Base-by-base conservation (phyloP, 345 rosid species). In the Euphorbia lathyris region DNA sequence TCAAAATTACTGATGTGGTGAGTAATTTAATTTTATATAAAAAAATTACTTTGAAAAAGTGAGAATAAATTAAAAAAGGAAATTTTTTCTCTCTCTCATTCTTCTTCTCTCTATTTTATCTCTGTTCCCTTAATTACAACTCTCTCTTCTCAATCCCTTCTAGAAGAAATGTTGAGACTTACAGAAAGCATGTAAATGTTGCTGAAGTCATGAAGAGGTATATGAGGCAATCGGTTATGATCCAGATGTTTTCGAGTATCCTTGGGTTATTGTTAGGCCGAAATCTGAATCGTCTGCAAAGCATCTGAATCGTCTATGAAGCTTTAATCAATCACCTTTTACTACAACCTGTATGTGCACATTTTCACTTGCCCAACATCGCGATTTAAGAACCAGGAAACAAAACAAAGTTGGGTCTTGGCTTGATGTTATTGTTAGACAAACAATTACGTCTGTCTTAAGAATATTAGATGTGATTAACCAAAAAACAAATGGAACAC, bases 211-310 rank as follows among this genome's bases (percentile, higher is more conserved):
- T 85, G 80, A 62, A 42, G 67, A 83, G 71, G 76, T 76, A 83
- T 48, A 83, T 83, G 0, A 79, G 86, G 82, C 88, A 87, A 76
- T 78, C 83, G 5, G 59, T 87, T 10, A 80, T 1, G 57, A 83
- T 29, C 86, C 86, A 0, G 84, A 80, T 0, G 73, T 84, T 42
- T 86, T 86, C 19, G 52, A 81, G 76, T 78, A 79, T 65, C 91
- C 91, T 0, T 81, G 86, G 82, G 34, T 80, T 14, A 83, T 87
- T 57, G 86, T 83, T 66, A 81, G 63, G 50, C 81, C 86, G 6
- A 79, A 81, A 43, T 74, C 88, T 0, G n/a, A n/a, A n/a, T n/a
- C n/a, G 4, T 80, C 8, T 50, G 83, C 40, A 48, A 78, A 73
- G 53, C 80, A 69, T 52, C 61, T 17, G 58, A 45, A 52, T 25